These are phyloP conservation scores for Ilex aquifolium DNA, from an alignment of 257 asterid genomes.

Conservation along the genomic window DNA sequence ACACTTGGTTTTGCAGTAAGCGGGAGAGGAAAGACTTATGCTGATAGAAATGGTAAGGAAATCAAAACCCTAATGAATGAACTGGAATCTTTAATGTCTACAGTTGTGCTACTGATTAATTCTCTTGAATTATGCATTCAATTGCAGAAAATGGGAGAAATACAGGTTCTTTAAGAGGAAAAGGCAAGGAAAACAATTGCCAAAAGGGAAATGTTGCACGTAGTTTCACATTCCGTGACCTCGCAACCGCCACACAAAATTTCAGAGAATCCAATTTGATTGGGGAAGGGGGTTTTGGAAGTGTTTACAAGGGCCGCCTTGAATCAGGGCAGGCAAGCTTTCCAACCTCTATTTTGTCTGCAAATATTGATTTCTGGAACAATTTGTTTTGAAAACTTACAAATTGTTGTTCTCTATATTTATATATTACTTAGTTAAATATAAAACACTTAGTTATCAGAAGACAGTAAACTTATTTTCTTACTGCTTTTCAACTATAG, in stretches of 20 bases:
- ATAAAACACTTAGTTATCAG: too few species aligned
- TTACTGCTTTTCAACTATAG: not conserved
- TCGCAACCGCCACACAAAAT: constrained; percentile 39
- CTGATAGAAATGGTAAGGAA: too few species aligned
- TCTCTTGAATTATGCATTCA: not conserved
- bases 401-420: too few species aligned
- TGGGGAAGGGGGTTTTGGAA: constrained; percentile 57
- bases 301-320: constrained; percentile 45
- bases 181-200: constrained; percentile 9
- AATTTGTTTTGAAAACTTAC: not conserved
- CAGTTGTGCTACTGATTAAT: too few species aligned
- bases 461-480: not conserved
- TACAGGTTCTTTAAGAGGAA: constrained; percentile 12
- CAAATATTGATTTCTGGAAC: not conserved
- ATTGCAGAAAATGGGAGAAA: constrained; percentile 18
- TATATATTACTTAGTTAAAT: too few species aligned
- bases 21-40: too few species aligned
- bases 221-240: constrained; percentile 41
- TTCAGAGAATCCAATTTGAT: constrained; percentile 37
- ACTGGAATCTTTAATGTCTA: too few species aligned
- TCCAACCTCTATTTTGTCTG: not conserved
- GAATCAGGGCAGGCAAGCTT: constrained; percentile 36
- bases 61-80: too few species aligned
- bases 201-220: constrained; percentile 26
- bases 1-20: too few species aligned